These are phyloP conservation scores for Xylariales sp. DNA, from an alignment of 2,329 filamentous ascomycete genomes.

Conservation along the genomic window DNA sequence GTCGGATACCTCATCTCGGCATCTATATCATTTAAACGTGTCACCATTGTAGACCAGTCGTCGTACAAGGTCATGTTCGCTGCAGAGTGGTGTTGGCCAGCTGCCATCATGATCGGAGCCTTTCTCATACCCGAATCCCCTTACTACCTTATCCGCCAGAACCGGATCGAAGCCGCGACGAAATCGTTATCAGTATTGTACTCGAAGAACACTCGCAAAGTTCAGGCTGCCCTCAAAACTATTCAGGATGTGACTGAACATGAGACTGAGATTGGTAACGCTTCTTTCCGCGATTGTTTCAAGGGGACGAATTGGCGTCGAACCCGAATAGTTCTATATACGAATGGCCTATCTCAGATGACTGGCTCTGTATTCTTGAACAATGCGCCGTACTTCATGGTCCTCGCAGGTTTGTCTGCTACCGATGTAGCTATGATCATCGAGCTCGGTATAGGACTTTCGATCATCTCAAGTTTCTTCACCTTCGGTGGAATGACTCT, in stretches of 20 bases:
- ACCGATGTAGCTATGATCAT: conserved; percentile 7
- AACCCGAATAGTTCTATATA: conserved; percentile 3
- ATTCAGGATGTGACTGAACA: conserved; percentile 4
- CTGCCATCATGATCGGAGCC: conserved; percentile 1
- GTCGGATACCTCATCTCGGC: conserved; percentile 7
- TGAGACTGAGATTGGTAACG: background rate
- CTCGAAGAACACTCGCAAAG: background rate
- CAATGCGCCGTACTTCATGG: conserved; percentile 7
- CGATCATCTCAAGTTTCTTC: conserved; percentile 3
- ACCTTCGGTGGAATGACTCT: conserved; percentile 4
- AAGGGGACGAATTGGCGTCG: conserved; percentile 4
- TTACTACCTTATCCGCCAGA: conserved; percentile 6
- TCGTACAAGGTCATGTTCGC: conserved; percentile 7
- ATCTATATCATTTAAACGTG: conserved; percentile 5
- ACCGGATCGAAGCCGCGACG: conserved; percentile 6
- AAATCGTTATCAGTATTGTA: conserved; percentile 1
- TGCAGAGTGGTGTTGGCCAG: conserved; percentile 6
- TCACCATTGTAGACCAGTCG: conserved; percentile 6
- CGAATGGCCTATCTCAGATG: conserved; percentile 5
- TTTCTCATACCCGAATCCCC: conserved; percentile 5
- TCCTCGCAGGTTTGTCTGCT: conserved; percentile 3
- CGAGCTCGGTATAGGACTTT: conserved; percentile 2
- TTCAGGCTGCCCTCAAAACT: background rate
- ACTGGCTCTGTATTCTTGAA: conserved; percentile 5
- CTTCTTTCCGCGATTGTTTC: conserved; percentile 4